Evolutionary conservation across 1,139 yeast genomes (phyloP).

Genomic region (Debaryomyces psychrophilus): DNA sequence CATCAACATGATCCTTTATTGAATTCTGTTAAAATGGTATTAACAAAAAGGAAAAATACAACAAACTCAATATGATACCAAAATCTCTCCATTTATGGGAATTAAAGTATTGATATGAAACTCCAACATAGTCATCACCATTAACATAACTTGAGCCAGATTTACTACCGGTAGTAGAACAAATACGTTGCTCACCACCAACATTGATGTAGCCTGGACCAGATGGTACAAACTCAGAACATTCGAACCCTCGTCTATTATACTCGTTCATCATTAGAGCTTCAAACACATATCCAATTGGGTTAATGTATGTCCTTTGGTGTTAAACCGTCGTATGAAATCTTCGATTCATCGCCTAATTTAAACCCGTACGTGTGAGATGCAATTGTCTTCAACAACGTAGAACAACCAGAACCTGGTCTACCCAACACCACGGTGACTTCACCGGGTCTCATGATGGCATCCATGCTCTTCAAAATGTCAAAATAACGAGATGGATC

Average conservation of each 20-base stretch:
- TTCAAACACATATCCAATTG: slow-evolving; percentile 70
- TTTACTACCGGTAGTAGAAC: slow-evolving; percentile 64
- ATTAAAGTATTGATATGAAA: slow-evolving; percentile 51
- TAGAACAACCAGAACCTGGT: slow-evolving; percentile 55
- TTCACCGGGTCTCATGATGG: slow-evolving; percentile 37
- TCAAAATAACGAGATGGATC: slow-evolving; percentile 28
- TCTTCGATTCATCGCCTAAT: slow-evolving; percentile 53
- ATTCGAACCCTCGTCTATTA: slow-evolving; percentile 44
- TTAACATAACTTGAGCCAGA: slow-evolving; percentile 56
- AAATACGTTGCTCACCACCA: slow-evolving; percentile 43
- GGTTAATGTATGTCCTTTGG: slow-evolving; percentile 54
- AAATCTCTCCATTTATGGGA: slow-evolving; percentile 81
- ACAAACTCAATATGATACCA: slow-evolving; percentile 67
- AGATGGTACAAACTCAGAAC: slow-evolving; percentile 33
- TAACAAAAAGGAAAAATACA: slow-evolving; percentile 57
- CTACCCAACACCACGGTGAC: slow-evolving; percentile 41
- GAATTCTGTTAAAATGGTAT: slow-evolving; percentile 59
- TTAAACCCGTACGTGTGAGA: background rate
- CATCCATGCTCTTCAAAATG: slow-evolving; percentile 40
- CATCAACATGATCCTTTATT: slow-evolving; percentile 78
- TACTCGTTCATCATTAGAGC: slow-evolving; percentile 68
- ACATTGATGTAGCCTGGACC: slow-evolving; percentile 24
- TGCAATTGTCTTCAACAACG: slow-evolving; percentile 65
- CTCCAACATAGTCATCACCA: slow-evolving; percentile 62
- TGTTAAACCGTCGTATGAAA: slow-evolving; percentile 27